Base-by-base conservation (phyloP, 805 yeast genomes). In the Candida vartiovaarae region DNA sequence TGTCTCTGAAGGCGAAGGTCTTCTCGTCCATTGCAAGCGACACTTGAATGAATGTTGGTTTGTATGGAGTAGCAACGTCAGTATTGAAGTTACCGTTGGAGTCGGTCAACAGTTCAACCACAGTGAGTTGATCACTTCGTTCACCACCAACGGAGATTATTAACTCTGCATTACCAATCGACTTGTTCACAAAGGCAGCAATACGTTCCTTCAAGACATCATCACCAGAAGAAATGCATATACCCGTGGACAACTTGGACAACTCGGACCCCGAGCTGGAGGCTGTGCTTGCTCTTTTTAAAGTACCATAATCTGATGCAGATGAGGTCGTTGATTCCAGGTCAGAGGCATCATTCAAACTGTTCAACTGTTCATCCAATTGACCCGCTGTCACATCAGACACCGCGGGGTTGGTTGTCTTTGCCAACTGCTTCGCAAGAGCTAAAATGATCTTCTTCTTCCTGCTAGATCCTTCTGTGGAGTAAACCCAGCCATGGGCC, bases 371-470 rank as follows among this genome's bases (percentile, higher is more conserved):
- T 5, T 60, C 60, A 40, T 68, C 71, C 25, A 69, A 46, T 46
- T 66, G 66, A 27, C 58, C 63, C 0, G 62, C 63, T 2, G 65
- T 53, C 8, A 61, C 52, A 11, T 47, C 55, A 3, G 54, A 37
- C 1, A 44, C 44, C 1, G 46, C 30, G 9, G 56, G 55, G 33
- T 56, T 57, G 4, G 61, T 48, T 5, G 66, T 39, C 40, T 78
- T 75, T 0, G 80, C 74, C 40, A 84, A 66, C 60, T 85, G 88
- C 47, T 77, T 76, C 3, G 88, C 86, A 36, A 88, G 62, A 1
- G 88, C 72, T 24, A 84, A 60, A 30, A 90, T 67, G 36, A 90
- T 60, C 45, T 81, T 67, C 61, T 88, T 87, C 55, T 83, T 87
- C 35, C 95, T 68, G 29, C 76, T 74, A 70, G 79, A 74, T 7